A percentile compares a stretch with the other conserved stretches of the same genome.
phyloP scores from a whole-genome alignment of 192 early-diverging fungal genomes.

The Gonapodya sp. region DNA sequence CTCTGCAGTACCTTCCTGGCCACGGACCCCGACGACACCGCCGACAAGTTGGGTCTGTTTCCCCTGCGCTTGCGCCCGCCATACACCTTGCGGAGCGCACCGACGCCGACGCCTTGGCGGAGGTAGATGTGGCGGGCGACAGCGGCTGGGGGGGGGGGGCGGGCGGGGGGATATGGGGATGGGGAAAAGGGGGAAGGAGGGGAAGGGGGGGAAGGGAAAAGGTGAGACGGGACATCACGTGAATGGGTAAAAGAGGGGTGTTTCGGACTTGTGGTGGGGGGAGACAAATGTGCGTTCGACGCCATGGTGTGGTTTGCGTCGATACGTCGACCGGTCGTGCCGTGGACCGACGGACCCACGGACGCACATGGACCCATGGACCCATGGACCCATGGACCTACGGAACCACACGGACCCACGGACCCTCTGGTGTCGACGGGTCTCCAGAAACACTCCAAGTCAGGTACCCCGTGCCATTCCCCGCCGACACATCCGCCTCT shows the following conservation, averaged over 20 bases:
- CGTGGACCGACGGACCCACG: no score
- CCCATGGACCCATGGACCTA: no score
- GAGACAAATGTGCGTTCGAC: no score
- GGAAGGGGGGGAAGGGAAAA: background rate
- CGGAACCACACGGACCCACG: no score
- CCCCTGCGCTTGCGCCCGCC: slow-evolving; percentile 91
- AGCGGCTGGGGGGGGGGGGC: slow-evolving; percentile 44
- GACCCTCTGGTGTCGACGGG: no score
- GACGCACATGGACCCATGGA: no score
- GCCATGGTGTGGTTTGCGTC: no score
- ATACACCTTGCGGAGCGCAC: slow-evolving; percentile 86
- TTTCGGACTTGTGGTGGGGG: no score
- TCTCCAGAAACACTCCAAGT: no score
- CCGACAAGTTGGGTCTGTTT: slow-evolving; percentile 83
- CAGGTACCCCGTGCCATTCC: no score
- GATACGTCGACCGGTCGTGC: no score
- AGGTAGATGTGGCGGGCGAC: slow-evolving; percentile 99
- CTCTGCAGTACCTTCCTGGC: slow-evolving; percentile 94
- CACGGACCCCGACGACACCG: slow-evolving; percentile 78
- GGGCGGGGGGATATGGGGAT: background rate
- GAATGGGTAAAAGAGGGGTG: background rate
- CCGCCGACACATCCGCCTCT: no score
- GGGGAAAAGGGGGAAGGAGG: background rate
- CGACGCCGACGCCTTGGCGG: slow-evolving; percentile 85
- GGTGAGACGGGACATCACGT: background rate